Percentiles rank a stretch among this genome's conserved stretches.
Evolutionary conservation across 805 yeast species (phyloP).

Genomic region (Cephaloascus fragrans): DNA sequence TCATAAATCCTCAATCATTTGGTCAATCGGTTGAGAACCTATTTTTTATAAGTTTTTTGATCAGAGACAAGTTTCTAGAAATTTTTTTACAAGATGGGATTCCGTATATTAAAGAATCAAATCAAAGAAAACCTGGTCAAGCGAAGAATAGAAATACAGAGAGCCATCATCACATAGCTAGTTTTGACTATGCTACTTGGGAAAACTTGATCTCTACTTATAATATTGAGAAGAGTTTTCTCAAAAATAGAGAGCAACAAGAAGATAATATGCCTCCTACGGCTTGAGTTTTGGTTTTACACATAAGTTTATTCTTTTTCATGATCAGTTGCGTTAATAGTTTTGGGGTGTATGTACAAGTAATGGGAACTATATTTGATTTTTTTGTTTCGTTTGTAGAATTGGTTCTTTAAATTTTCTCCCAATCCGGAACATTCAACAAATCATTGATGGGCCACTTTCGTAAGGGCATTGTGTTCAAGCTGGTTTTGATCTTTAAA

Average conservation of each 20-base stretch:
- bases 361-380: too few species aligned
- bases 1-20: conserved; percentile 69
- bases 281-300: neutral
- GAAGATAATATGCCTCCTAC: neutral
- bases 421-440: conserved; percentile 43
- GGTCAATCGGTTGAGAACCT: conserved; percentile 76
- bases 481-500: conserved; percentile 33
- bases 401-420: conserved; percentile 7
- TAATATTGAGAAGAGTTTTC: conserved; percentile 44
- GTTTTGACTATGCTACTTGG: conserved; percentile 65
- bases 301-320: too few species aligned
- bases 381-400: too few species aligned
- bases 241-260: conserved; percentile 27
- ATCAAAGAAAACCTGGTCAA: neutral
- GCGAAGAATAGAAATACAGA: conserved; percentile 3
- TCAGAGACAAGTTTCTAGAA: conserved; percentile 58
- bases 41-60: conserved; percentile 72
- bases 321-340: too few species aligned
- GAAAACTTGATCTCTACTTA: conserved; percentile 38
- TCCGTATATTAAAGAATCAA: conserved; percentile 21
- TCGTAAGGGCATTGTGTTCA: conserved; percentile 53
- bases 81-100: conserved; percentile 42
- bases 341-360: too few species aligned
- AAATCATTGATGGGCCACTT: conserved; percentile 74
- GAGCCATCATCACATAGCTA: conserved; percentile 55